phyloP scores from a whole-genome alignment of 352 stramenopile species.

The Globisporangium nagaii region DNA sequence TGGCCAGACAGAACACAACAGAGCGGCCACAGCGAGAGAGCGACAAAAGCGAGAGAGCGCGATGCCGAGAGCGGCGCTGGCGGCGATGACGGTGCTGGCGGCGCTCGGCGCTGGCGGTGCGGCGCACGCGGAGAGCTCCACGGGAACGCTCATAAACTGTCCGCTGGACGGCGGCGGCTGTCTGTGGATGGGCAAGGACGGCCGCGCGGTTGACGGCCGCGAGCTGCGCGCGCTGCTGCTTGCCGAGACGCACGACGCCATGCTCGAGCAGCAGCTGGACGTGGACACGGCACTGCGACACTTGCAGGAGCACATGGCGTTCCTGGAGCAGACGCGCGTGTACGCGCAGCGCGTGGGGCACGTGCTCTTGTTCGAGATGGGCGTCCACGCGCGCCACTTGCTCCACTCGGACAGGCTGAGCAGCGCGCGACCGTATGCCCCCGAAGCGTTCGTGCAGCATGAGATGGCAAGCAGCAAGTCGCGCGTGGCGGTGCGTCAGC shows the following conservation, averaged over 20 bases:
- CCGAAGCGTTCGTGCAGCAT: slow-evolving; percentile 45
- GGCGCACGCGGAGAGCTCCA: slow-evolving; percentile 10
- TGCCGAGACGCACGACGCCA: slow-evolving; percentile 18
- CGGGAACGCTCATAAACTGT: slow-evolving; percentile 46
- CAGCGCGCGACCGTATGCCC: slow-evolving; percentile 21
- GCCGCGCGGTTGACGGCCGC: slow-evolving; percentile 23
- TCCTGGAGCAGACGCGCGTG: slow-evolving; percentile 64
- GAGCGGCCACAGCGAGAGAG: too few relatives aligned
- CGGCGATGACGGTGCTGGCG: neutral
- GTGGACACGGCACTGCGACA: slow-evolving; percentile 28
- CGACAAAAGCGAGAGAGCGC: too few relatives aligned
- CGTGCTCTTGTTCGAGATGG: slow-evolving; percentile 57
- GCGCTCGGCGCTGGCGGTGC: neutral
- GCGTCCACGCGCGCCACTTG: slow-evolving; percentile 59
- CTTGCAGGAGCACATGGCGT: slow-evolving; percentile 58
- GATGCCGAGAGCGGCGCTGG: neutral
- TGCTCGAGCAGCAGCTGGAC: slow-evolving; percentile 1
- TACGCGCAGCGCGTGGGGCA: slow-evolving; percentile 50
- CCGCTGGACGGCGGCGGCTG: slow-evolving; percentile 23
- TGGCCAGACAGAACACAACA: too few relatives aligned
- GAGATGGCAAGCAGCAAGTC: slow-evolving; percentile 28
- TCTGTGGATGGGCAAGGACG: slow-evolving; percentile 46
- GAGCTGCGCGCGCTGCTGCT: slow-evolving; percentile 46
- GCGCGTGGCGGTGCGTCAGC: slow-evolving; percentile 17
- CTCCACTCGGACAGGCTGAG: slow-evolving; percentile 13